phyloP scores from a whole-genome alignment of 1,284 basidiomycete species.

The Ganoderma multipileum region DNA sequence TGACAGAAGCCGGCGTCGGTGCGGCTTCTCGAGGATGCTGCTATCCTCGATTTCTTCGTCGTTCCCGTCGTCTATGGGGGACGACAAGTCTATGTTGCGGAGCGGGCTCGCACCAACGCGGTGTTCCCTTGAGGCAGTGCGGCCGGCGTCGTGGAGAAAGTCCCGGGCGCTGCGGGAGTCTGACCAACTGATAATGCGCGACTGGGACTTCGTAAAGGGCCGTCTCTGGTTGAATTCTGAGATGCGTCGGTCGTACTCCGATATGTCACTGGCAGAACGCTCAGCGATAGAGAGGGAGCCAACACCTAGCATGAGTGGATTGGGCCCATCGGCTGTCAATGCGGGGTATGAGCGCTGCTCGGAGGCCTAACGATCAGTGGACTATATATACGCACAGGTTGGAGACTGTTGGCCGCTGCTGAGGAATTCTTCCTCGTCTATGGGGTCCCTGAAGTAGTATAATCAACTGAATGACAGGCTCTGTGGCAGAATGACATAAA shows the following conservation, averaged over 20 bases:
- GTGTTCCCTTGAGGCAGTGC: conserved; percentile 14
- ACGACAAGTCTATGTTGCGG: conserved; percentile 15
- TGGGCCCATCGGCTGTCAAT: conserved; percentile 45
- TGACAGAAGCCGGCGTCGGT: conserved; percentile 22
- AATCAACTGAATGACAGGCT: conserved; percentile 1
- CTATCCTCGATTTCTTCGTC: conserved; percentile 24
- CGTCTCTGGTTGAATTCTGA: conserved; percentile 54
- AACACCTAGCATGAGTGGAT: conserved; percentile 49
- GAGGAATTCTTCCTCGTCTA: conserved; percentile 66
- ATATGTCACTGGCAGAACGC: conserved; percentile 51
- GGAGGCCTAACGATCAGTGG: conserved; percentile 4
- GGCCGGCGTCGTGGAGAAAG: conserved; percentile 33
- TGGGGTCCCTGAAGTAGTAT: conserved; percentile 40
- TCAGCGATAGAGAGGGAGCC: conserved; percentile 43
- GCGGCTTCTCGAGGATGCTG: conserved; percentile 24
- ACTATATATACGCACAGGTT: conserved; percentile 51
- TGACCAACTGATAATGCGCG: conserved; percentile 58
- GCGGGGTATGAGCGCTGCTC: conserved; percentile 9
- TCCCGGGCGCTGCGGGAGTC: conserved; percentile 54
- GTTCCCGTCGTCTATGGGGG: conserved; percentile 24
- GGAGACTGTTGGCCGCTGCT: conserved; percentile 81
- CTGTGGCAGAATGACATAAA: conserved; percentile 4
- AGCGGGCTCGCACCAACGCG: conserved; percentile 23
- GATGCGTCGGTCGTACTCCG: conserved; percentile 52
- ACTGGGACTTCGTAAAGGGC: conserved; percentile 42